Percentiles rank a stretch among this genome's conserved stretches.
Conservation (phyloP, 805 yeast genomes). For the Saccharomyces paradoxus region DNA sequence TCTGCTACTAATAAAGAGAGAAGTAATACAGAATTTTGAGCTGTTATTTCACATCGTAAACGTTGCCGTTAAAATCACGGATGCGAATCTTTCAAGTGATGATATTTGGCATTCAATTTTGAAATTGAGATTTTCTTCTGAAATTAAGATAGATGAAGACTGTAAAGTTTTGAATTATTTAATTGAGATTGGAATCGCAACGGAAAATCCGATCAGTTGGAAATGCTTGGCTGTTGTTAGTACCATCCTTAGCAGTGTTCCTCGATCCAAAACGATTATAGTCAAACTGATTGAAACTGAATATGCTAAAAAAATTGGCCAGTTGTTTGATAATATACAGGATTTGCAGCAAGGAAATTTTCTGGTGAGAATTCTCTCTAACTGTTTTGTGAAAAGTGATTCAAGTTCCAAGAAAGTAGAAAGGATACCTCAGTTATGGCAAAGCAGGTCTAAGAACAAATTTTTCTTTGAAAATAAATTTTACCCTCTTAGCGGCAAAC, state of each 20-base stretch:
- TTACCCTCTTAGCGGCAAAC: constrained; percentile 13
- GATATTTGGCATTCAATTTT: constrained; percentile 3
- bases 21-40: neutral
- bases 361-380: constrained; percentile 12
- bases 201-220: constrained; percentile 13
- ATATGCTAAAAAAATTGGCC: constrained; percentile 9
- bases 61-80: neutral
- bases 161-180: constrained; percentile 6
- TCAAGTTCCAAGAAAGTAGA: constrained; percentile 7
- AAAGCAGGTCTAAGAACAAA: constrained; percentile 7
- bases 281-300: constrained; percentile 8
- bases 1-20: neutral
- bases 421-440: constrained; percentile 15
- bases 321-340: constrained; percentile 8
- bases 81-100: constrained; percentile 1
- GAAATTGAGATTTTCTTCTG: constrained; percentile 7
- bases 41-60: neutral
- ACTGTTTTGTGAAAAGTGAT: constrained; percentile 14
- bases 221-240: constrained; percentile 13
- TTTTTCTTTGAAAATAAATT: constrained; percentile 10
- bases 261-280: constrained; percentile 8
- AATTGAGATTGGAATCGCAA: constrained; percentile 9
- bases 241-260: constrained; percentile 6
- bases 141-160: constrained; percentile 5
- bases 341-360: constrained; percentile 18